phyloP scores from a whole-genome alignment of 352 stramenopile species.

The Nothophytophthora sp. region DNA sequence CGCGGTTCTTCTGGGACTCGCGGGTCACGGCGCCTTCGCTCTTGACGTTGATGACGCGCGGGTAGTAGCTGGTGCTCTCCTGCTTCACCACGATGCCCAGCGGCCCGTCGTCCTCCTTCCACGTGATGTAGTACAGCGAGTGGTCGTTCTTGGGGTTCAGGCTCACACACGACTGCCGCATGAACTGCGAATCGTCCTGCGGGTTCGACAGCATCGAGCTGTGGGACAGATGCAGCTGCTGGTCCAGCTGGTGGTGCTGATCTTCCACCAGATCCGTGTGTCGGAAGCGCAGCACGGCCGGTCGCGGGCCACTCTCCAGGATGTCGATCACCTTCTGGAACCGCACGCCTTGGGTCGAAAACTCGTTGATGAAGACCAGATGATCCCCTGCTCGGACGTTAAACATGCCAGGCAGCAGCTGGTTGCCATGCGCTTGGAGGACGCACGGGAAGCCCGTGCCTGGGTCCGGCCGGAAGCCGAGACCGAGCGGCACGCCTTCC shows the following conservation, averaged over 20 bases:
- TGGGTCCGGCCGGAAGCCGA: slow-evolving; percentile 81
- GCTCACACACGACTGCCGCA: slow-evolving; percentile 72
- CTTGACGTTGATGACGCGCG: slow-evolving; percentile 89
- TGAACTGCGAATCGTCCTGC: slow-evolving; percentile 66
- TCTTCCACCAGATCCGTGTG: slow-evolving; percentile 77
- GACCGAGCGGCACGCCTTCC: slow-evolving; percentile 78
- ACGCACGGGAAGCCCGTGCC: slow-evolving; percentile 77
- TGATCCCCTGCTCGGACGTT: slow-evolving; percentile 82
- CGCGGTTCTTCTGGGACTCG: slow-evolving; percentile 82
- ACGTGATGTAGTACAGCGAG: slow-evolving; percentile 90
- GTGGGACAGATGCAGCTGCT: slow-evolving; percentile 9
- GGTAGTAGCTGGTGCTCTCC: slow-evolving; percentile 86
- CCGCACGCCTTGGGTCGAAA: slow-evolving; percentile 75
- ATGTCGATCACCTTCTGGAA: slow-evolving; percentile 91
- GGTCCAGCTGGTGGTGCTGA: slow-evolving; percentile 27
- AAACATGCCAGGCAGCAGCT: slow-evolving; percentile 80
- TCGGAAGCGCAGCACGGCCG: slow-evolving; percentile 81
- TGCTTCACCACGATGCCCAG: slow-evolving; percentile 88
- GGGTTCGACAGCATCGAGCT: slow-evolving; percentile 54
- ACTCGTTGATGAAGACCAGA: slow-evolving; percentile 88
- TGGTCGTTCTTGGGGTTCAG: slow-evolving; percentile 85
- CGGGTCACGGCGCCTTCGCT: slow-evolving; percentile 81
- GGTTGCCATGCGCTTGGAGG: slow-evolving; percentile 79
- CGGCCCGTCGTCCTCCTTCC: slow-evolving; percentile 86
- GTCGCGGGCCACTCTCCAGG: slow-evolving; percentile 73